Evolutionary conservation across 306 rosid species (phyloP).

Genomic region (Ormosia emarginata): DNA sequence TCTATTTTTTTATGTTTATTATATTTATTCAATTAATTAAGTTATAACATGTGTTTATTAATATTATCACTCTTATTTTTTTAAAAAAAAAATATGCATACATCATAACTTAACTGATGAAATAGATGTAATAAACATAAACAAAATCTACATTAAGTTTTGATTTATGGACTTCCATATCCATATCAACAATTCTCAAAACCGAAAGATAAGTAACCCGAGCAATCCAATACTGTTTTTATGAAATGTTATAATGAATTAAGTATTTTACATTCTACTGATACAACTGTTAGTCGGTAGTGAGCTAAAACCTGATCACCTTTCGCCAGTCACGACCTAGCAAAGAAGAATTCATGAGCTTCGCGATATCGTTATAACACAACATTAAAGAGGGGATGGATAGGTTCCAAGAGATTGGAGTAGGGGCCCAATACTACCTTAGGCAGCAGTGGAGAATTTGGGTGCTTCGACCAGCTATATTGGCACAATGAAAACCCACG

Average conservation of each 20-base stretch:
- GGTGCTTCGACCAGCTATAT: conserved; percentile 54
- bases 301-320: neutral
- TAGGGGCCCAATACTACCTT: conserved; percentile 63
- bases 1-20: too few relatives aligned
- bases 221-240: neutral
- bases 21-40: too few relatives aligned
- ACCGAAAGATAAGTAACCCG: neutral
- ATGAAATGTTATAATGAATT: neutral
- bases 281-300: neutral
- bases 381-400: conserved; percentile 82
- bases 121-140: too few relatives aligned
- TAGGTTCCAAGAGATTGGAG: conserved; percentile 71
- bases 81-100: too few relatives aligned
- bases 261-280: neutral
- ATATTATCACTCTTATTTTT: too few relatives aligned
- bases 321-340: conserved; percentile 30
- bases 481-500: conserved; percentile 90
- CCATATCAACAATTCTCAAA: neutral
- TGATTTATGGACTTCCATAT: neutral
- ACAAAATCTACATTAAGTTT: too few relatives aligned
- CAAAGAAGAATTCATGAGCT: conserved; percentile 64
- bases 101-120: too few relatives aligned
- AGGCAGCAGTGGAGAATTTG: conserved; percentile 55
- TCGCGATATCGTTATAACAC: conserved; percentile 58
- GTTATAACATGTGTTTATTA: too few relatives aligned